Percentiles rank a stretch among this genome's conserved stretches.
Evolutionary conservation across 1,284 basidiomycete species (phyloP).

Genomic region (Malassezia sp.): DNA sequence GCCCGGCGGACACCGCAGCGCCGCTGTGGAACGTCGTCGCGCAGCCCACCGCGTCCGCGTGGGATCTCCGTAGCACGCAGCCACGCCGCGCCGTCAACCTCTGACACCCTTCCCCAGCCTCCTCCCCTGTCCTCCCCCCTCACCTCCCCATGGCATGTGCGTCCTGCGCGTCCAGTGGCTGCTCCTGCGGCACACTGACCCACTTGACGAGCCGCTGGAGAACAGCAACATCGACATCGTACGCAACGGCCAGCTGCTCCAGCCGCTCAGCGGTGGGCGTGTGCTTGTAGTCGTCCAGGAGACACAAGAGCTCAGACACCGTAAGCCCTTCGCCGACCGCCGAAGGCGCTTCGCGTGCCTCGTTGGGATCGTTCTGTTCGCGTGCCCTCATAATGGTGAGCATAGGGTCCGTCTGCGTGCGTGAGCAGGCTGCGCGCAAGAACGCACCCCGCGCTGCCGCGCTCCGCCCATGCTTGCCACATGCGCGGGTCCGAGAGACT

Average conservation of each 20-base stretch:
- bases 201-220: slow-evolving; percentile 2
- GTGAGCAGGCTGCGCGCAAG: no score
- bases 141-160: no score
- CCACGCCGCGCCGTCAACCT: no score
- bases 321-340: slow-evolving; percentile 1
- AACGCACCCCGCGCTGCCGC: no score
- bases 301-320: slow-evolving; percentile 5
- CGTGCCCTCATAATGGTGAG: slow-evolving; percentile 7
- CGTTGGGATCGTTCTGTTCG: slow-evolving; percentile 1
- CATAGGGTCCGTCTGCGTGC: slow-evolving; percentile 5
- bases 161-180: slow-evolving; percentile 2
- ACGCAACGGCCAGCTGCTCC: slow-evolving; percentile 11
- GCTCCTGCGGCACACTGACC: slow-evolving; percentile 1
- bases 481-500: slow-evolving; percentile 4
- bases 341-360: background rate
- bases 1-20: no score
- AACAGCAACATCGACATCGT: slow-evolving; percentile 4
- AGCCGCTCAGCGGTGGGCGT: background rate
- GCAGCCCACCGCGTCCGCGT: no score
- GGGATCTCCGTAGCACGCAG: no score
- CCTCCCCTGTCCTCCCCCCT: no score
- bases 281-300: slow-evolving; percentile 5
- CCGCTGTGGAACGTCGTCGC: no score
- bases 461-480: background rate
- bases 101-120: no score